Evolutionary conservation across 305 asterid species (phyloP).

Genomic region (Solanum aculeatissimum): DNA sequence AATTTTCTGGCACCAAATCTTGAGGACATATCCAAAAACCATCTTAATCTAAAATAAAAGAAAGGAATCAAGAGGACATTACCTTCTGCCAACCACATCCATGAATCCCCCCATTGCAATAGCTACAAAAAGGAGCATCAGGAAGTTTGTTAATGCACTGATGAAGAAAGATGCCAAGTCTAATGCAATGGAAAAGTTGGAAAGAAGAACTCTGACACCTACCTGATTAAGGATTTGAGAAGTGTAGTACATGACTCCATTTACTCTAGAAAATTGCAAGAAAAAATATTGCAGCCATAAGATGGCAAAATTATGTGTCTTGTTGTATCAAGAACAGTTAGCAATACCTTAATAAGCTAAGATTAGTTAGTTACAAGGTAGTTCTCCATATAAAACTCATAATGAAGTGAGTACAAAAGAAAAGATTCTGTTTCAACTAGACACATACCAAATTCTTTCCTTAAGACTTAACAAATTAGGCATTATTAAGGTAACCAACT

Average conservation of each 20-base stretch:
- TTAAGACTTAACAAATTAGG: neutral
- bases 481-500: neutral
- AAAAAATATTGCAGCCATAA: neutral
- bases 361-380: neutral
- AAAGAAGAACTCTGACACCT: conserved; percentile 72
- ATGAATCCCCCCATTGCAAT: conserved; percentile 90
- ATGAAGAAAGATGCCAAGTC: conserved; percentile 73
- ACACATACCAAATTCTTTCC: neutral
- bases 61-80: neutral
- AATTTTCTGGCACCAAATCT: neutral
- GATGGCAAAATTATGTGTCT: neutral
- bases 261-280: conserved; percentile 82
- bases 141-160: conserved; percentile 56
- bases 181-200: conserved; percentile 59
- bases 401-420: neutral
- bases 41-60: neutral
- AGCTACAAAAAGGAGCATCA: conserved; percentile 85
- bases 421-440: neutral
- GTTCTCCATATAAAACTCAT: neutral
- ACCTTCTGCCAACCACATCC: conserved; percentile 93
- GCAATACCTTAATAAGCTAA: neutral
- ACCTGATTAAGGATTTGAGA: conserved; percentile 93
- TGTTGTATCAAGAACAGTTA: neutral
- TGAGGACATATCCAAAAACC: neutral
- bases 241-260: conserved; percentile 83